A percentile compares a stretch with the other conserved stretches of the same genome.
Conservation (phyloP, 202 grass and related monocot species). For the Dendrocalamus latiflorus region DNA sequence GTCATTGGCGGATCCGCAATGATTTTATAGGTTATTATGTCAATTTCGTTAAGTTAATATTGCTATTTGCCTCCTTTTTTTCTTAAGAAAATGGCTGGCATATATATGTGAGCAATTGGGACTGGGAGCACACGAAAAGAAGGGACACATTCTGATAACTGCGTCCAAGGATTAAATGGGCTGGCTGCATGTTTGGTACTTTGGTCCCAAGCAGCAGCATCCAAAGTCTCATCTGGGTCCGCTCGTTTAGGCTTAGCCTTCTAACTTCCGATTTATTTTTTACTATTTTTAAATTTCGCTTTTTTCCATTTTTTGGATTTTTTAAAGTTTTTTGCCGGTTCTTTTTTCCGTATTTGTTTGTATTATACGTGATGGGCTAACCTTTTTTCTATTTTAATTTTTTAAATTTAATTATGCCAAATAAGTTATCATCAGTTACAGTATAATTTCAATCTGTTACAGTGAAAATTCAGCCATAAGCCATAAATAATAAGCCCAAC, state of each 20-base stretch:
- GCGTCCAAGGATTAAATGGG: conserved; percentile 34
- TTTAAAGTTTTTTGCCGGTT: too few species aligned
- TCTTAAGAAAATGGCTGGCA: not conserved
- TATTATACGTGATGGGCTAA: too few species aligned
- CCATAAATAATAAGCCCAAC: too few species aligned
- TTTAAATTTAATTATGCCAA: too few species aligned
- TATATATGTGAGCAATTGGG: conserved; percentile 9
- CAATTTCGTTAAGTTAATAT: not conserved
- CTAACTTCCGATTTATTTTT: too few species aligned
- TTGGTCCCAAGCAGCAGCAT: conserved; percentile 47
- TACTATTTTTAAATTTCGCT: too few species aligned
- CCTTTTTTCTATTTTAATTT: too few species aligned
- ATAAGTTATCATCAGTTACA: too few species aligned
- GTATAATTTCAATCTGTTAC: too few species aligned
- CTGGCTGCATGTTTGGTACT: conserved; percentile 23
- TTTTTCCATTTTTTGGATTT: too few species aligned
- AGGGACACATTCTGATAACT: conserved; percentile 29
- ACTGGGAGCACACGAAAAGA: conserved; percentile 17
- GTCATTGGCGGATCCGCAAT: not conserved
- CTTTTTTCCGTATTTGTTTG: too few species aligned
- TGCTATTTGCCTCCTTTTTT: not conserved
- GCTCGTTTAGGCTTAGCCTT: fast-evolving
- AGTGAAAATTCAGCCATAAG: too few species aligned
- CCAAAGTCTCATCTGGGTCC: conserved; percentile 39
- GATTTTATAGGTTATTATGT: not conserved